Conservation (phyloP, 2,329 filamentous ascomycete genomes). For the Purpureocillium lavendulum region DNA sequence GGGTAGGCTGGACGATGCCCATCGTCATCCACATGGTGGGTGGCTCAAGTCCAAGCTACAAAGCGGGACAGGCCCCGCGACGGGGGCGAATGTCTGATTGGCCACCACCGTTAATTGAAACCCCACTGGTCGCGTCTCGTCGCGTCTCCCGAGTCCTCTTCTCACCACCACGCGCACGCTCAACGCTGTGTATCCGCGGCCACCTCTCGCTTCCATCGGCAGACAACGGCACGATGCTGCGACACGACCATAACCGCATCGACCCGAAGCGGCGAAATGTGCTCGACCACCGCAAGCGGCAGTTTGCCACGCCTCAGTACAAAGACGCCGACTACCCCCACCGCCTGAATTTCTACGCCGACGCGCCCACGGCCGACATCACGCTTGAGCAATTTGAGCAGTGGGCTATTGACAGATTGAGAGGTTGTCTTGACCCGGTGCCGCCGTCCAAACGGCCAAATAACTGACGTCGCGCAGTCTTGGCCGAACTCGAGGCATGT, state of each 20-base stretch:
- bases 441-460: neutral
- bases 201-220: neutral
- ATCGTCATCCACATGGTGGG: no score
- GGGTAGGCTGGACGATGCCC: no score
- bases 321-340: conserved; percentile 73
- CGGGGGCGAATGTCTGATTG: no score
- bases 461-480: conserved; percentile 41
- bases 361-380: conserved; percentile 86
- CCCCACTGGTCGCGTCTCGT: neutral
- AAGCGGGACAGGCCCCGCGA: no score
- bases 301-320: conserved; percentile 72
- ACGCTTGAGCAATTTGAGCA: conserved; percentile 96
- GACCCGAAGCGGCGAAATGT: conserved; percentile 67
- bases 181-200: neutral
- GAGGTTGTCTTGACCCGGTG: conserved; percentile 43
- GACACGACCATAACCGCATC: conserved; percentile 43
- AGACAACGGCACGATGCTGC: conserved; percentile 30
- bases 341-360: conserved; percentile 84
- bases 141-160: neutral
- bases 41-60: no score
- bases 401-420: conserved; percentile 91
- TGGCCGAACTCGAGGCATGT: conserved; percentile 86
- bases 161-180: neutral
- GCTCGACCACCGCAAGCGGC: conserved; percentile 74
- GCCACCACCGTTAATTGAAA: no score